Evolutionary conservation across 2,329 filamentous ascomycete species (phyloP).

Genomic region (Dactylellina sp.): DNA sequence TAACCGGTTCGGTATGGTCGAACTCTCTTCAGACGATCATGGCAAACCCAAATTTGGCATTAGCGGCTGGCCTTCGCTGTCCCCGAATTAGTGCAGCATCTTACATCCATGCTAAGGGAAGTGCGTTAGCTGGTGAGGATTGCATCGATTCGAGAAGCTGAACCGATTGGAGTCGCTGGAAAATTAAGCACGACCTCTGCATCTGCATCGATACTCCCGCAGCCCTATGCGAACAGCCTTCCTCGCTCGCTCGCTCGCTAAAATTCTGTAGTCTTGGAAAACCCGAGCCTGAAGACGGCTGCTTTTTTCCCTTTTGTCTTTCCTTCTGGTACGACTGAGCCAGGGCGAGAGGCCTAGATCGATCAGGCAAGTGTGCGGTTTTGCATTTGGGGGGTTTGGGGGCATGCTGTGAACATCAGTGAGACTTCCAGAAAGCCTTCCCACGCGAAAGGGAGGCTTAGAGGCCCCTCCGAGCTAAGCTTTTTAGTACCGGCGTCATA

Average conservation of each 20-base stretch:
- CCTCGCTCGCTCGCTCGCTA: conserved; percentile 45
- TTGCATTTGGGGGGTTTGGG: background rate
- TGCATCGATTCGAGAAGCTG: too few species aligned
- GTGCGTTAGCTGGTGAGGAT: too few species aligned
- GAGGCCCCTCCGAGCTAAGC: conserved; percentile 30
- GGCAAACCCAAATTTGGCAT: too few species aligned
- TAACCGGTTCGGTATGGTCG: too few species aligned
- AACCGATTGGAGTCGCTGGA: conserved; percentile 31
- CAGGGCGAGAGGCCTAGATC: background rate
- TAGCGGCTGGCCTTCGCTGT: too few species aligned
- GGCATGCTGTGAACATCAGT: conserved; percentile 13
- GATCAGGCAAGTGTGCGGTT: conserved; percentile 13
- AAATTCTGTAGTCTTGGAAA: conserved; percentile 13
- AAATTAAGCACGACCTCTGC: background rate
- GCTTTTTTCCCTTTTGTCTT: background rate
- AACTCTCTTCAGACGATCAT: too few species aligned
- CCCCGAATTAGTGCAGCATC: too few species aligned
- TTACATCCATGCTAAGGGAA: too few species aligned
- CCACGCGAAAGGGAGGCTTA: conserved; percentile 40
- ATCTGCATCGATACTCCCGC: conserved; percentile 14
- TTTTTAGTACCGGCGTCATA: conserved; percentile 18
- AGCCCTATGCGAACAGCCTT: conserved; percentile 52
- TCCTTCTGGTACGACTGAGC: too few species aligned
- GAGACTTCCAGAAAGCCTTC: conserved; percentile 36
- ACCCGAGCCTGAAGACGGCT: conserved; percentile 24